Evolutionary conservation across 192 early-diverging fungal genomes (phyloP).

Genomic region (Mortierella hygrophila): DNA sequence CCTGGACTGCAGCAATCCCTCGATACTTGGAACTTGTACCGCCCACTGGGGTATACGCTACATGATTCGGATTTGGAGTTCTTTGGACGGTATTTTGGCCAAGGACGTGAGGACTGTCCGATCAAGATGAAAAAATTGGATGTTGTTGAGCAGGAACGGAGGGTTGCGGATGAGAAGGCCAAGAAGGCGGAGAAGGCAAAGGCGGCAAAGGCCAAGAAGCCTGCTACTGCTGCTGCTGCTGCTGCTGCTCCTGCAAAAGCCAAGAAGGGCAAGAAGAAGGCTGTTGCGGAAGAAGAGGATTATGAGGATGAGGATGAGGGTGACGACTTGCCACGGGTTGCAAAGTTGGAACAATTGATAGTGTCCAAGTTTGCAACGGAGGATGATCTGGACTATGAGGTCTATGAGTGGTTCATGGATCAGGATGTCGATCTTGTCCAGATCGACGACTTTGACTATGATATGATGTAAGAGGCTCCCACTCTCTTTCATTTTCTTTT

Average conservation of each 20-base stretch:
- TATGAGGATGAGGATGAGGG: background rate
- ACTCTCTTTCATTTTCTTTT: background rate
- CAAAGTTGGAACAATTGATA: background rate
- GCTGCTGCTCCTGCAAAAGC: background rate
- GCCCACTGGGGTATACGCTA: background rate
- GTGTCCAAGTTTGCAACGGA: slow-evolving; percentile 1
- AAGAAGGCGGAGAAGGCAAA: background rate
- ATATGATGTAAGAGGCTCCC: background rate
- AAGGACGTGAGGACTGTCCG: slow-evolving; percentile 1
- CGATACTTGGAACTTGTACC: slow-evolving; percentile 3
- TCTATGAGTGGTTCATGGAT: slow-evolving; percentile 22
- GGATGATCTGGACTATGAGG: background rate
- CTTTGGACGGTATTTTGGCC: slow-evolving; percentile 24
- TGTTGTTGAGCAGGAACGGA: background rate
- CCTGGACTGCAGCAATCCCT: slow-evolving; percentile 15
- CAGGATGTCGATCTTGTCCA: slow-evolving; percentile 1
- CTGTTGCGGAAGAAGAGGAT: background rate
- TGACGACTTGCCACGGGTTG: background rate
- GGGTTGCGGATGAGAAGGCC: background rate
- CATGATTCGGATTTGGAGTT: slow-evolving; percentile 6
- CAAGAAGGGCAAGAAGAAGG: background rate
- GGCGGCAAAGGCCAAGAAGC: background rate
- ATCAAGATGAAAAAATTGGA: background rate
- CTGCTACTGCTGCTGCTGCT: background rate
- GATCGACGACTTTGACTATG: slow-evolving; percentile 11